Percentiles rank a stretch among this genome's conserved stretches.
These are phyloP conservation scores for Sugiyamaella sp. DNA, from an alignment of 1,139 yeast genomes.

Conservation along the genomic window DNA sequence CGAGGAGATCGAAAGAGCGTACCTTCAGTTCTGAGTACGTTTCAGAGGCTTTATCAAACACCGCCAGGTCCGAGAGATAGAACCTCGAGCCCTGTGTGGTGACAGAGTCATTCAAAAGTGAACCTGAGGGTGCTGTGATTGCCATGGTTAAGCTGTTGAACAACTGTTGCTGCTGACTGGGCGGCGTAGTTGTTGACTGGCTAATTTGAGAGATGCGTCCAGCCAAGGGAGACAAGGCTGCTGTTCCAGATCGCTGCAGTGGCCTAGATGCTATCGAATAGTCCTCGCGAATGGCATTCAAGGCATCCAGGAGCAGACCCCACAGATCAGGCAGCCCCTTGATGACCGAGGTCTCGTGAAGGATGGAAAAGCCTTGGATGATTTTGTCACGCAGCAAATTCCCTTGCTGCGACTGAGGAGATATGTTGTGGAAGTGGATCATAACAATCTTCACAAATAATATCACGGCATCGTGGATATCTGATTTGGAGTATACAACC, in stretches of 20 bases:
- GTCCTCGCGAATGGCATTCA: constrained; percentile 32
- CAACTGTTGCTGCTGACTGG: constrained; percentile 1
- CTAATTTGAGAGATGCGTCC: constrained; percentile 2
- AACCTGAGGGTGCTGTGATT: constrained; percentile 32
- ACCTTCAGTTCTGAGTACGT: constrained; percentile 44
- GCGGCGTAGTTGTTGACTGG: constrained; percentile 1
- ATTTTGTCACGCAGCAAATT: constrained; percentile 39
- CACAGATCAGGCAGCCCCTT: constrained; percentile 28
- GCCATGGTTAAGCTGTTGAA: constrained; percentile 18
- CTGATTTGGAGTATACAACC: constrained; percentile 26
- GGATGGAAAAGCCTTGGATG: constrained; percentile 48
- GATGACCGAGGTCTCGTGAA: constrained; percentile 42
- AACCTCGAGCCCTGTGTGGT: constrained; percentile 32
- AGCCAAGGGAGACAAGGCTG: constrained; percentile 18
- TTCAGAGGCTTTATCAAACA: constrained; percentile 42
- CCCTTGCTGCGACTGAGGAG: constrained; percentile 19
- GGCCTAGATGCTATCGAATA: neutral
- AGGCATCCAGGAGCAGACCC: constrained; percentile 35
- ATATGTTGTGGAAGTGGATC: constrained; percentile 47
- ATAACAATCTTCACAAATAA: constrained; percentile 60
- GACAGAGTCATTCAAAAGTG: no score
- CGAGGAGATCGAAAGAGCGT: constrained; percentile 65
- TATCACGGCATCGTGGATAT: constrained; percentile 38
- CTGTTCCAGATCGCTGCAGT: constrained; percentile 9
- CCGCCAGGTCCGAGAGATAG: constrained; percentile 39